A percentile compares a stretch with the other conserved stretches of the same genome.
Conservation (phyloP, 208 protist species). For the Trypanosomatidae sp. region DNA sequence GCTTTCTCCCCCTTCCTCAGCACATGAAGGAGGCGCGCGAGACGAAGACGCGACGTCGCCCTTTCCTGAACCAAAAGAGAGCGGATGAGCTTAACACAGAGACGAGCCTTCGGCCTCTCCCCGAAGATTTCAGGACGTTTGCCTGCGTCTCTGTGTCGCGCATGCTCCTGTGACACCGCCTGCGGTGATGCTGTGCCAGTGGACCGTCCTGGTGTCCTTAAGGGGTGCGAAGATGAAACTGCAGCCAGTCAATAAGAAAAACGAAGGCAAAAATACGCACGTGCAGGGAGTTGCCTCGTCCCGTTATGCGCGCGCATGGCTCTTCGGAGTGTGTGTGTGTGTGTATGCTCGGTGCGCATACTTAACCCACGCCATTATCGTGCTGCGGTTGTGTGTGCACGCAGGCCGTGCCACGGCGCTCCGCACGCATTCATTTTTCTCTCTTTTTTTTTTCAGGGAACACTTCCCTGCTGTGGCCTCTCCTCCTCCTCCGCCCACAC, state of each 20-base stretch:
- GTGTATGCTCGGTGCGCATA: background rate
- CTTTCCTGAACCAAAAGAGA: background rate
- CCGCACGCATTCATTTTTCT: background rate
- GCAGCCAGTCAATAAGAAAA: background rate
- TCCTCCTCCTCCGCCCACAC: background rate
- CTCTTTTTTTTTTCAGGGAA: background rate
- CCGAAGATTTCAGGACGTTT: background rate
- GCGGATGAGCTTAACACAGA: background rate
- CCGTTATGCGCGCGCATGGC: background rate
- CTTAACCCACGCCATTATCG: background rate
- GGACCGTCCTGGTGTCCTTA: background rate
- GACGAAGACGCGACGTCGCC: background rate
- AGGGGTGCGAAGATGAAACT: background rate
- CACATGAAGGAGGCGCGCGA: background rate
- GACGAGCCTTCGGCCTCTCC: background rate
- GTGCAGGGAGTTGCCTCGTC: background rate
- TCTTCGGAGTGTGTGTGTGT: background rate
- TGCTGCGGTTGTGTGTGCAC: background rate
- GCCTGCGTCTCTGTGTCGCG: background rate
- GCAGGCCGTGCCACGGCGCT: background rate
- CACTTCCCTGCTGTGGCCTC: background rate
- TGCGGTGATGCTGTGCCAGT: background rate
- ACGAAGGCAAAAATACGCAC: background rate
- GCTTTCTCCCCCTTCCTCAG: background rate
- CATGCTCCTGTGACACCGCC: background rate